Base-by-base conservation (phyloP, 1,284 basidiomycete species). In the Ganoderma leucocontextum region DNA sequence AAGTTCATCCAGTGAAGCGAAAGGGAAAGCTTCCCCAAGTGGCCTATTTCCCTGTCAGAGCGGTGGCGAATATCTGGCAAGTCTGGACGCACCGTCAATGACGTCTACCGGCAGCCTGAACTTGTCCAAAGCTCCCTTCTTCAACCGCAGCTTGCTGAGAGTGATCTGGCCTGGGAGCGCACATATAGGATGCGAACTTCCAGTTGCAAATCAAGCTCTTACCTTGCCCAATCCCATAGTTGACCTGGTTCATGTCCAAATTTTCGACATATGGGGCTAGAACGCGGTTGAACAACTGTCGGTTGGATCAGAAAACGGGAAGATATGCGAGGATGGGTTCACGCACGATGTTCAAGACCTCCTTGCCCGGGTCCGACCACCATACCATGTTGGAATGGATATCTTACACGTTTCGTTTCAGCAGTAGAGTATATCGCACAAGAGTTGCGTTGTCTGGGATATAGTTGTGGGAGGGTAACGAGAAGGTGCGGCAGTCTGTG, bases 251-350 rank as follows among this genome's bases (percentile, higher is more conserved):
- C 75, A 96, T 90, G 80, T 99, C 96, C 79, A 99, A 84, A 76
- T 98, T 98, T 83, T 98, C 96, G 72, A 99, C 94, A 86, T 99
- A 99, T 0, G 95, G 94, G 55, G 95, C 95, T 62, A 98, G 90
- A 73, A 98, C 93, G 74, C 94, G 90, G 80, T 98, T 98, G 83
- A 97, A 94, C 75, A 97, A 79, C 93, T 95, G 66, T 2, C 42
- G 61, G 29, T 41, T 47, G 39, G 47, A 41, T 65, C 19, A 67
- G 66, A 65, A 35, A 60, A 35, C 55, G 38, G n/a, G 13, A 62
- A 58, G 52, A 17, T 22, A 36, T 42, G 38, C 65, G 47, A 62
- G 55, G n/a, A 39, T 19, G 33, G 19, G 58, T 25, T 15, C 15
- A 73, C 84, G 65, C 72, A 94, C 92, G 66, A 92, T 87, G 80